Base-by-base conservation (phyloP, 306 rosid species). In the Neltuma alba region DNA sequence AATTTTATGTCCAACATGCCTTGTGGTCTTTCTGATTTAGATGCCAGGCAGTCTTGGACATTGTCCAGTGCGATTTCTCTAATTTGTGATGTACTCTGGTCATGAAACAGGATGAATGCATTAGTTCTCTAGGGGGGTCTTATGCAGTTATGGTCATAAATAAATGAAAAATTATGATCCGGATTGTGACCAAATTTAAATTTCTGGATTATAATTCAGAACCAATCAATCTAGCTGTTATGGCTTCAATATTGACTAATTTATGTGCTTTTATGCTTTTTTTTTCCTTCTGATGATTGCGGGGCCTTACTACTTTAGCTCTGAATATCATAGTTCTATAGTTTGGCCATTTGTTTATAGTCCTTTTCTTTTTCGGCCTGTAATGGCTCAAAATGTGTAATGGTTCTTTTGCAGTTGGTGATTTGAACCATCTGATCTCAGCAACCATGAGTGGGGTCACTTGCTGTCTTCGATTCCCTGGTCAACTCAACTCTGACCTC, bases 371-470 rank as follows among this genome's bases (percentile, higher is more conserved):
- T 6, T 31, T 62, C 16, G 68, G 48, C 21, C 27, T 28, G 37
- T 54, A 11, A 71, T 70, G 28, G 23, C 68, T 80, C 28, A 76
- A 28, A 33, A 14, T 80, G 64, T 33, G 65, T 47, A 14, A 45
- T 73, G 47, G 66, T 60, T 57, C n/a, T 63, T 76, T 78, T 83
- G 80, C 87, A 88, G 91, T 88, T 81, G 91, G 91, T 52, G 91
- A 88, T 78, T 79, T 88, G 83, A 88, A 88, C 83, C 91, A 85
- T 76, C 66, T 88, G 79, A 88, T 88, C 84, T 88, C 91, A 8
- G 91, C 91, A 12, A 88, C 91, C 75, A 88, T 88, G 91, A 88
- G 91, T 83, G 91, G 91, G 10, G 91, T 88, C 55, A 88, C 91
- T 45, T 88, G 91, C 84, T 85, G 91, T 75, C 87, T 88, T 71